These are phyloP conservation scores for Camellia sinensis DNA, from an alignment of 148 eudicot species.

Conservation along the genomic window DNA sequence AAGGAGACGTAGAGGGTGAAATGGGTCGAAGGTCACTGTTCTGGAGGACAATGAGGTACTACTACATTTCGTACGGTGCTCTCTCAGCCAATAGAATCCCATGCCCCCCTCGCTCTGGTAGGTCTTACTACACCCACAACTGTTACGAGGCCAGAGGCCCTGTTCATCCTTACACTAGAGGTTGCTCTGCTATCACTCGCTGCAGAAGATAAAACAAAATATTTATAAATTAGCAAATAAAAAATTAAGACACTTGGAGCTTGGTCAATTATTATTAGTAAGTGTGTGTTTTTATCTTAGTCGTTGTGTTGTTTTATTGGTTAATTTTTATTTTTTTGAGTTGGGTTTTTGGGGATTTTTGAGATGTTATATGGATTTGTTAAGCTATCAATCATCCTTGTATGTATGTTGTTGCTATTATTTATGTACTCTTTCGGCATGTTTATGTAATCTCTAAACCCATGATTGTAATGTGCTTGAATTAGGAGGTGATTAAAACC, in stretches of 20 bases:
- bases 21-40: constrained; percentile 44
- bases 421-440: no score
- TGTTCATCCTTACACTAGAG: constrained; percentile 63
- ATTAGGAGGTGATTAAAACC: no score
- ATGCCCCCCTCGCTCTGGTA: constrained; percentile 80
- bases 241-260: background rate
- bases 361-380: no score
- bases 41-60: constrained; percentile 38
- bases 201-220: constrained; percentile 48
- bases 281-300: background rate
- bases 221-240: background rate
- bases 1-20: background rate
- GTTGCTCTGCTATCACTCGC: constrained; percentile 76
- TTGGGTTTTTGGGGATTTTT: background rate
- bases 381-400: no score
- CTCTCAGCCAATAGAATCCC: constrained; percentile 68
- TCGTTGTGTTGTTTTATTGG: background rate
- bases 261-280: no score
- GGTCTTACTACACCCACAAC: constrained; percentile 78
- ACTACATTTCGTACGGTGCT: constrained; percentile 85
- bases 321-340: background rate
- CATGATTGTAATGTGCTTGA: no score
- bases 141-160: constrained; percentile 56
- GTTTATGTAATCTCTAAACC: no score
- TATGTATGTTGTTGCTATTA: no score